A percentile compares a stretch with the other conserved stretches of the same genome.
phyloP scores from a whole-genome alignment of 768 basidiomycete species.

The Cystobasidiopsis lactophilus region DNA sequence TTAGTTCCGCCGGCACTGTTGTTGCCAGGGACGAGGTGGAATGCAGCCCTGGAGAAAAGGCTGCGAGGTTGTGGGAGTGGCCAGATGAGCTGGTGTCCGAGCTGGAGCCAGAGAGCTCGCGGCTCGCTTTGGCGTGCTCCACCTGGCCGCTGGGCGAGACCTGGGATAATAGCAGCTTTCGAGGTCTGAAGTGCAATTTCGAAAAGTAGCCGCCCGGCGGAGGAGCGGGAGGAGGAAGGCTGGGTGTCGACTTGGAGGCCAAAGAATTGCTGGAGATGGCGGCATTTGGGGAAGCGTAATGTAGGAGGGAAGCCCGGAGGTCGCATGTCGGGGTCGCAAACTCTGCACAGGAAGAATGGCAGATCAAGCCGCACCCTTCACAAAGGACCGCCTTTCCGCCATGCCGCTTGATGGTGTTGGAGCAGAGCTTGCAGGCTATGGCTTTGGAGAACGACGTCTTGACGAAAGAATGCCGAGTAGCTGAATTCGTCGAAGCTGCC shows the following conservation, averaged over 20 bases:
- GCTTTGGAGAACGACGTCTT: constrained; percentile 86
- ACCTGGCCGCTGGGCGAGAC: too few species aligned
- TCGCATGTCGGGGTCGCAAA: constrained; percentile 13
- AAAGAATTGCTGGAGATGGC: too few species aligned
- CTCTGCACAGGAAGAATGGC: constrained; percentile 30
- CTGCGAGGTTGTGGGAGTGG: too few species aligned
- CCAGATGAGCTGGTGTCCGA: too few species aligned
- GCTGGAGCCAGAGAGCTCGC: too few species aligned
- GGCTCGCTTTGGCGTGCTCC: too few species aligned
- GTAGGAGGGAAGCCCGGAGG: constrained; percentile 13
- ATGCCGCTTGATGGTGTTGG: constrained; percentile 53
- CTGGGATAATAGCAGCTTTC: too few species aligned
- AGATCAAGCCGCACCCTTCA: constrained; percentile 68
- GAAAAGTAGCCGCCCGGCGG: background rate
- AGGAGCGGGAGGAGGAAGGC: background rate
- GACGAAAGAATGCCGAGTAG: constrained; percentile 53
- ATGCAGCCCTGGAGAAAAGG: too few species aligned
- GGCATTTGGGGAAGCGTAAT: background rate
- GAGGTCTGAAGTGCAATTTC: too few species aligned
- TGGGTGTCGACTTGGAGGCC: background rate
- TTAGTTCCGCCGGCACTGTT: too few species aligned
- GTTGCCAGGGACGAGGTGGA: too few species aligned
- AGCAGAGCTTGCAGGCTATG: constrained; percentile 67
- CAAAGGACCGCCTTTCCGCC: constrained; percentile 51
- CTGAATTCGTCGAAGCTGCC: too few species aligned